Evolutionary conservation across 2,329 filamentous ascomycete genomes (phyloP).

Genomic region (Sclerotiophoma versabilis): DNA sequence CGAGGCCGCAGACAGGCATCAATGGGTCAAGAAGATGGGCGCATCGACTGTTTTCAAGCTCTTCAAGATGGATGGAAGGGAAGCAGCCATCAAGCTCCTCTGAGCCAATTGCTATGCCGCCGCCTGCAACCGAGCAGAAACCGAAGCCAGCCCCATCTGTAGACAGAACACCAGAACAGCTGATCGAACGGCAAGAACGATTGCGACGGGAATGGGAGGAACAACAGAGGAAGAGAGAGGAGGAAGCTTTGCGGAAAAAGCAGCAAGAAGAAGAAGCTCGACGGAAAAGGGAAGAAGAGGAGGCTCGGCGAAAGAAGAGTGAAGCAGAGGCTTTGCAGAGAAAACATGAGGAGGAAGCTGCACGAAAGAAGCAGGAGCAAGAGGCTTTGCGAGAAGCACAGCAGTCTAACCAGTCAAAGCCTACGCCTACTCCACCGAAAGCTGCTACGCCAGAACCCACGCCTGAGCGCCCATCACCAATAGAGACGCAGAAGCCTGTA

Average conservation of each 20-base stretch:
- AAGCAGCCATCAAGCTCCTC: conserved; percentile 23
- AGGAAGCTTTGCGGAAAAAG: conserved; percentile 22
- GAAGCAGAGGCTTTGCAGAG: conserved; percentile 23
- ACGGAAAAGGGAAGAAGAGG: conserved; percentile 16
- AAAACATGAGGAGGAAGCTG: conserved; percentile 18
- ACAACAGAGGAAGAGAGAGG: conserved; percentile 20
- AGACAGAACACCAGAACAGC: conserved; percentile 18
- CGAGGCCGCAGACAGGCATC: conserved; percentile 12
- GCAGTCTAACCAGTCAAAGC: neutral
- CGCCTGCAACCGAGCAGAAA: conserved; percentile 25
- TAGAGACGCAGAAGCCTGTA: conserved; percentile 11
- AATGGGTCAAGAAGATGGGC: conserved; percentile 2
- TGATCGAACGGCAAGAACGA: conserved; percentile 26
- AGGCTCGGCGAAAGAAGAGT: conserved; percentile 13
- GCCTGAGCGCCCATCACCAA: neutral
- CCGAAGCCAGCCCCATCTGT: conserved; percentile 12
- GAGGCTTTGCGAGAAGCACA: conserved; percentile 7
- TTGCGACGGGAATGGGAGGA: conserved; percentile 18
- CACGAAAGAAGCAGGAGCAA: conserved; percentile 16
- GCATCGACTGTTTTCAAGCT: conserved; percentile 30
- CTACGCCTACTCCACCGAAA: neutral
- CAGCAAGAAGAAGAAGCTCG: conserved; percentile 20
- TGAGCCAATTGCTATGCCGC: conserved; percentile 30
- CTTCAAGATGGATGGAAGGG: conserved; percentile 30
- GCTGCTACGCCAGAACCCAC: neutral